phyloP scores from a whole-genome alignment of 1,284 basidiomycete genomes.

The Naganishia sp. region DNA sequence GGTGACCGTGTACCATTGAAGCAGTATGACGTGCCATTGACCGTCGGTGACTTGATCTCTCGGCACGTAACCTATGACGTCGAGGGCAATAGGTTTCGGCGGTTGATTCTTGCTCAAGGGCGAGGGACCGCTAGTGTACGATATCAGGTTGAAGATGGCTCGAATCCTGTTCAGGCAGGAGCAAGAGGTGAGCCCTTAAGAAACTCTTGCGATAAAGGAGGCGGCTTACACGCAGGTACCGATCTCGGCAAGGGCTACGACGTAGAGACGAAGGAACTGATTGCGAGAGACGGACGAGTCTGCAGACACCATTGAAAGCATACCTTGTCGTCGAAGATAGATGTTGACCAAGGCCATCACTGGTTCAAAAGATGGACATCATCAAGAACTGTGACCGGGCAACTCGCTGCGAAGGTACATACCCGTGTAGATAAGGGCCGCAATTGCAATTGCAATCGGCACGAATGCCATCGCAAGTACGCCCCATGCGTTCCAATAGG shows the following conservation, averaged over 20 bases:
- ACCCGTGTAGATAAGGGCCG: slow-evolving; percentile 42
- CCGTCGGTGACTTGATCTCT: slow-evolving; percentile 30
- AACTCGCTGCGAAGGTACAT: slow-evolving; percentile 18
- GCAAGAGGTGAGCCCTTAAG: too few relatives aligned
- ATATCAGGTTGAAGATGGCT: slow-evolving; percentile 48
- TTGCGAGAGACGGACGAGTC: slow-evolving; percentile 42
- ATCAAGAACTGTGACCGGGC: neutral
- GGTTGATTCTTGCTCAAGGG: slow-evolving; percentile 37
- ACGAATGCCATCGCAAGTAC: slow-evolving; percentile 46
- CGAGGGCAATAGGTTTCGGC: slow-evolving; percentile 37
- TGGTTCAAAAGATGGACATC: neutral
- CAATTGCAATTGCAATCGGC: slow-evolving; percentile 44
- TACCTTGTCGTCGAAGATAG: slow-evolving; percentile 41
- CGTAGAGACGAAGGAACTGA: slow-evolving; percentile 46
- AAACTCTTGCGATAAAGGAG: neutral
- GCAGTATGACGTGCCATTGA: slow-evolving; percentile 34
- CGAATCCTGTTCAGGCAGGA: slow-evolving; percentile 36
- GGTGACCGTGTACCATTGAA: slow-evolving; percentile 45
- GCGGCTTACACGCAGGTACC: slow-evolving; percentile 44
- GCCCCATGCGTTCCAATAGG: slow-evolving; percentile 50
- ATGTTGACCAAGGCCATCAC: slow-evolving; percentile 49
- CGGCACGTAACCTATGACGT: slow-evolving; percentile 38
- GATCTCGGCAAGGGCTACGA: slow-evolving; percentile 43
- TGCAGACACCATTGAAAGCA: slow-evolving; percentile 43
- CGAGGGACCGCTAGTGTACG: slow-evolving; percentile 44